Percentiles rank a stretch among this genome's conserved stretches.
Conservation (phyloP, 106 monocot species). For the Allium fistulosum region DNA sequence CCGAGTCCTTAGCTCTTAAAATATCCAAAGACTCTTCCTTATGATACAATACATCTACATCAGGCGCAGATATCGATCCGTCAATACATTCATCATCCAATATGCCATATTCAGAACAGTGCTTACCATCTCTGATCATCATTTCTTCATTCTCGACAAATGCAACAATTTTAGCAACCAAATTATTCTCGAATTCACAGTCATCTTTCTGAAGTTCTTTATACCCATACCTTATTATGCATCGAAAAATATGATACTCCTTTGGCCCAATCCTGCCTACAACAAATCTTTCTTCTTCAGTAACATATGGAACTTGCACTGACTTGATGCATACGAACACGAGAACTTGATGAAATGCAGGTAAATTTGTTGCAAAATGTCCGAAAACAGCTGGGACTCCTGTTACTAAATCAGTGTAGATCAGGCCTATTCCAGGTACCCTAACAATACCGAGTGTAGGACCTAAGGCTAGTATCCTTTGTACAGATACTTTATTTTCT, state of each 20-base stretch:
- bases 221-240: slow-evolving; percentile 57
- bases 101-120: background rate
- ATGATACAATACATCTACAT: background rate
- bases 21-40: slow-evolving; percentile 52
- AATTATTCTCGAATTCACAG: slow-evolving; percentile 41
- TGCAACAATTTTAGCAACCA: slow-evolving; percentile 42
- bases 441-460: slow-evolving; percentile 73
- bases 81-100: slow-evolving; percentile 9
- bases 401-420: slow-evolving; percentile 60
- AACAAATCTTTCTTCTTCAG: slow-evolving; percentile 43
- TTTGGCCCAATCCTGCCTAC: slow-evolving; percentile 55
- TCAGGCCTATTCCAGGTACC: slow-evolving; percentile 69
- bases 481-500: slow-evolving; percentile 71
- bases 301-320: slow-evolving; percentile 46
- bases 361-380: slow-evolving; percentile 74
- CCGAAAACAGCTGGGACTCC: slow-evolving; percentile 70
- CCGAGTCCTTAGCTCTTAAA: slow-evolving; percentile 53
- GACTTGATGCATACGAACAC: slow-evolving; percentile 73
- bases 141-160: slow-evolving; percentile 50
- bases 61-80: background rate
- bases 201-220: slow-evolving; percentile 45
- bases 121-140: slow-evolving; percentile 2
- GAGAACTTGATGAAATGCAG: slow-evolving; percentile 77
- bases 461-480: slow-evolving; percentile 42
- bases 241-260: slow-evolving; percentile 59